These are phyloP conservation scores for Huntiella decipiens DNA, from an alignment of 2,329 filamentous ascomycete genomes.

Conservation along the genomic window DNA sequence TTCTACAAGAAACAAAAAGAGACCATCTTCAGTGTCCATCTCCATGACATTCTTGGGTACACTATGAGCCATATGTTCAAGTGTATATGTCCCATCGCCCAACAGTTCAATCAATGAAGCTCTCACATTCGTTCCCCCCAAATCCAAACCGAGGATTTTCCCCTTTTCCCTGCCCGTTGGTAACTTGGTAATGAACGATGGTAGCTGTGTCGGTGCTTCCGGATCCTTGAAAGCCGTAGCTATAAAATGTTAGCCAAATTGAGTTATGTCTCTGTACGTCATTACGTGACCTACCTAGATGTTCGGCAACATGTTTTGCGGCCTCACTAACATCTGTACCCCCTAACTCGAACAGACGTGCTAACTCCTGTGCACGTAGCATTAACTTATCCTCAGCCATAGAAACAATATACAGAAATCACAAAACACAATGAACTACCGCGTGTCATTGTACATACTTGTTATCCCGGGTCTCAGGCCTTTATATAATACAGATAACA, in stretches of 20 bases:
- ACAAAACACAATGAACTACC: too few species aligned
- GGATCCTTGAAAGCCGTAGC: slow-evolving; percentile 35
- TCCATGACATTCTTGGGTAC: slow-evolving; percentile 14
- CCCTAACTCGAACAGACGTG: slow-evolving; percentile 1
- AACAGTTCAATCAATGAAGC: slow-evolving; percentile 19
- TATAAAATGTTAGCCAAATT: slow-evolving; percentile 1
- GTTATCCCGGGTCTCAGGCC: too few species aligned
- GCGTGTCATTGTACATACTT: too few species aligned
- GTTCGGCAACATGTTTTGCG: slow-evolving; percentile 2
- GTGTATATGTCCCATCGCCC: slow-evolving; percentile 49
- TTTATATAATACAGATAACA: too few species aligned
- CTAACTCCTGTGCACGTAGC: slow-evolving; percentile 1
- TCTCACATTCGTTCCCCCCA: slow-evolving; percentile 20
- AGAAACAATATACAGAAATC: too few species aligned
- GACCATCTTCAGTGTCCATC: slow-evolving; percentile 26
- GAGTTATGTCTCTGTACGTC: neutral
- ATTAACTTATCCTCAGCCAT: too few species aligned
- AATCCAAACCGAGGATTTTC: slow-evolving; percentile 18
- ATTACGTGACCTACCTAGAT: slow-evolving; percentile 4
- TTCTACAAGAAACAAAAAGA: slow-evolving; percentile 56
- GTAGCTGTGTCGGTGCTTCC: slow-evolving; percentile 49
- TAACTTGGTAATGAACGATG: slow-evolving; percentile 57
- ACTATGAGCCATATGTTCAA: slow-evolving; percentile 36
- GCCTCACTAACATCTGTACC: neutral
- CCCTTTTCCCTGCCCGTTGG: slow-evolving; percentile 63